A percentile compares a stretch with the other conserved stretches of the same genome.
Evolutionary conservation across 495 filamentous ascomycete genomes (phyloP).

Genomic region (Hamigera avellanea): DNA sequence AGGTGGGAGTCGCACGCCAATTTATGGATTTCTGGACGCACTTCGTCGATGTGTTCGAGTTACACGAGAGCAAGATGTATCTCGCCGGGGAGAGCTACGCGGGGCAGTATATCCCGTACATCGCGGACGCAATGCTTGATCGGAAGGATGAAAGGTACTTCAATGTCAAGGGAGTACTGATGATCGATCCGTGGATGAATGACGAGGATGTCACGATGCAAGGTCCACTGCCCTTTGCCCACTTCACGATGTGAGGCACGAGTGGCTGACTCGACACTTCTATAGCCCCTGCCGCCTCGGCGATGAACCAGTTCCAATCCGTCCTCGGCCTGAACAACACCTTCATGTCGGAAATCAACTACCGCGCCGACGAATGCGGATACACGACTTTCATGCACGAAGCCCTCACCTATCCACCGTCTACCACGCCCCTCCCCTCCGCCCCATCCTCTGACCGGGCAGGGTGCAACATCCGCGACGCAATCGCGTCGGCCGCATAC

Average conservation of each 20-base stretch:
- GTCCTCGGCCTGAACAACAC: conserved; percentile 58
- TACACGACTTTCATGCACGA: conserved; percentile 49
- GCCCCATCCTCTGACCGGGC: conserved; percentile 14
- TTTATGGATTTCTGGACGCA: conserved; percentile 63
- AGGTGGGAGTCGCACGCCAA: conserved; percentile 52
- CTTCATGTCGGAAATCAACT: conserved; percentile 47
- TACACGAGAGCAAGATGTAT: conserved; percentile 54
- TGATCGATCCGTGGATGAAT: conserved; percentile 58
- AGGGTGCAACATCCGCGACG: conserved; percentile 47
- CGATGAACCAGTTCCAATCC: conserved; percentile 47
- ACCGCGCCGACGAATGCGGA: conserved; percentile 46
- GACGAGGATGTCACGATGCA: conserved; percentile 30
- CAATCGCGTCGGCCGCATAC: conserved; percentile 42
- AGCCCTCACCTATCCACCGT: conserved; percentile 59
- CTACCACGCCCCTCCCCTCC: conserved; percentile 43
- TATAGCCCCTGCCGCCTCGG: conserved; percentile 46
- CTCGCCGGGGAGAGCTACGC: conserved; percentile 64
- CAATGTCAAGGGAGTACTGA: conserved; percentile 53
- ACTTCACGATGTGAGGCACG: neutral
- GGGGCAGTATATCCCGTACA: conserved; percentile 70
- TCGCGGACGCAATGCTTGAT: conserved; percentile 63
- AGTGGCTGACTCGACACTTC: neutral
- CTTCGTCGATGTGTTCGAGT: conserved; percentile 54
- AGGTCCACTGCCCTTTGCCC: conserved; percentile 7
- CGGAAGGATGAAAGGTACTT: conserved; percentile 55